Evolutionary conservation across 2,329 filamentous ascomycete genomes (phyloP), one percentile per base, ranked within the genome.

Genomic region (Microcyclospora pomicola): DNA sequence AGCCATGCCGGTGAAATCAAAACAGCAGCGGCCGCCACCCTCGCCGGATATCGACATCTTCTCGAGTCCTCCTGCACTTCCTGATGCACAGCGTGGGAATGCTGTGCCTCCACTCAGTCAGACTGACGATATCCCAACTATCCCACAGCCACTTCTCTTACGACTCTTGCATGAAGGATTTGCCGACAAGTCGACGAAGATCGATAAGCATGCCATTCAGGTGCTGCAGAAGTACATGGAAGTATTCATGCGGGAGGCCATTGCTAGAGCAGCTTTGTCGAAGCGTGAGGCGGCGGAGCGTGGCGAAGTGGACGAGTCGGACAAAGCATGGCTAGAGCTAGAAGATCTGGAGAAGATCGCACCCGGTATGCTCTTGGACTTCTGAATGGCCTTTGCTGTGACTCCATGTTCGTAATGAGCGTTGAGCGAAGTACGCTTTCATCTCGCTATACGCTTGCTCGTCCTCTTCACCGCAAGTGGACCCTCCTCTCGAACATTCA

Each of bases 271-370:
- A 30, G 74, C 77, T 9, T 75, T 77, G 41, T 81, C 84, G 65
- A 78, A 80, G 54, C 58, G 31, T 61, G 67, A 59, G 58, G 59
- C 27, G 49, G 48, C 42, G 44, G 53, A 46, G 43, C 43, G 42
- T 27, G 53, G 50, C 33, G 53, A 49, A 68, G 34, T 30, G 15
- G 42, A 37, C 27, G 46, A 45, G 11, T 34, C 35, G 15, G 49
- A 53, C 30, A 50, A 45, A 2, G 37, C 45, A 13, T 60, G 55
- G 50, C 37, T 85, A 47, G 60, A 87, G 73, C 79, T 92, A 33
- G 85, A 92, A 55, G 87, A 95, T 64, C 56, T 96, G 42, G 87
- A 95, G 64, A 91, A 84, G 61, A 68, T 92, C 50, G 81, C 82
- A 11, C 82, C 83, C 39, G 84, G 93, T 60, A 64, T 95, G 53